Conservation (phyloP, 768 basidiomycete species). For the Termitomyces sp. region DNA sequence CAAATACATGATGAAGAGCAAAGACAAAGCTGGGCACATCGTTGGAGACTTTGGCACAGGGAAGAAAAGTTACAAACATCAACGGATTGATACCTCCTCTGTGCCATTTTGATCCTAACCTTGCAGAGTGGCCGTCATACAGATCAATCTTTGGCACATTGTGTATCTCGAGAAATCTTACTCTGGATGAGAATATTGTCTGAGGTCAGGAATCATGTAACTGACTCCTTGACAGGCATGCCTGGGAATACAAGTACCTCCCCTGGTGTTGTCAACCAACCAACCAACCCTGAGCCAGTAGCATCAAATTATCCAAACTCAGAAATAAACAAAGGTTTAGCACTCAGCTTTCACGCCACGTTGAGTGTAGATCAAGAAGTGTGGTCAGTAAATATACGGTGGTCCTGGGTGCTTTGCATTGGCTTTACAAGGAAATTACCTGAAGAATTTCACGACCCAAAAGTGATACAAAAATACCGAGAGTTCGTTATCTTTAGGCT, state of each 20-base stretch:
- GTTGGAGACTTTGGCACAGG: constrained; percentile 80
- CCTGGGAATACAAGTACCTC: too few species aligned
- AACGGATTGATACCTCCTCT: constrained; percentile 31
- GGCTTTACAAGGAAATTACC: too few species aligned
- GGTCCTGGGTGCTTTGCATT: background rate
- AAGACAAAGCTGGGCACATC: constrained; percentile 68
- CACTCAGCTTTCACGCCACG: too few species aligned
- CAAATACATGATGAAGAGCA: constrained; percentile 90
- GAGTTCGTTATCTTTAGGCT: too few species aligned
- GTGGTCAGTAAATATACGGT: background rate
- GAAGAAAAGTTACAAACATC: constrained; percentile 73
- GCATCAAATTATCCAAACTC: too few species aligned
- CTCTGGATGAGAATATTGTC: background rate
- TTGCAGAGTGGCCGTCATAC: background rate
- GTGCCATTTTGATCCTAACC: constrained; percentile 38
- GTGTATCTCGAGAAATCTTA: background rate
- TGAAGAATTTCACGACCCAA: too few species aligned
- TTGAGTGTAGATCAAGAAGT: too few species aligned
- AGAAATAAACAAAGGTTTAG: too few species aligned
- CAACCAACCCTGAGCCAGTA: too few species aligned
- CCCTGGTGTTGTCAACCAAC: too few species aligned
- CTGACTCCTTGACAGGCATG: too few species aligned
- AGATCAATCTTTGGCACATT: background rate
- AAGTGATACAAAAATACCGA: too few species aligned
- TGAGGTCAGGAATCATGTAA: background rate